Conservation (phyloP, 2,329 filamentous ascomycete species). For the Xylaria sp. region DNA sequence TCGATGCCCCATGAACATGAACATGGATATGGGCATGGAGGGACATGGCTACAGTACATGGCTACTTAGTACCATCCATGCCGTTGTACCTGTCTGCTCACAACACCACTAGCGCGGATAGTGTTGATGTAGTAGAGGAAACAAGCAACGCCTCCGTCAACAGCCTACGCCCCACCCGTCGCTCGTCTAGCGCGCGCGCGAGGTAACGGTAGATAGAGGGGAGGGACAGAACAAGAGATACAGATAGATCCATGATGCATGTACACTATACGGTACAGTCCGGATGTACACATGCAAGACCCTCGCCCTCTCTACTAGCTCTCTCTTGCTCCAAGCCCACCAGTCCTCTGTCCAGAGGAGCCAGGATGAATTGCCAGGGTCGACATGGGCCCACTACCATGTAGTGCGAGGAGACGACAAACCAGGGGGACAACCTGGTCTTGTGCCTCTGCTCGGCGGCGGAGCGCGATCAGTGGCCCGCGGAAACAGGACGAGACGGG, state of each 20-base stretch:
- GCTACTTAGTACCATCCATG: conserved; percentile 14
- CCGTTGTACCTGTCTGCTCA: conserved; percentile 24
- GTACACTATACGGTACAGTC: no score
- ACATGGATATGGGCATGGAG: conserved; percentile 11
- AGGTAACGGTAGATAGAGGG: conserved; percentile 23
- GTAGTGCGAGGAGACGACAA: conserved; percentile 29
- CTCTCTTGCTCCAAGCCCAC: conserved; percentile 10
- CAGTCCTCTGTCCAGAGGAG: conserved; percentile 14
- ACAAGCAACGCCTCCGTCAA: conserved; percentile 29
- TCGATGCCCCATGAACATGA: conserved; percentile 4
- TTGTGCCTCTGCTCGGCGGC: conserved; percentile 7
- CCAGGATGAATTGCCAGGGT: conserved; percentile 29
- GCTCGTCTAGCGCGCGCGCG: conserved; percentile 26
- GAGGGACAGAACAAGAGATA: neutral
- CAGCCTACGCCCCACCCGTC: conserved; percentile 25
- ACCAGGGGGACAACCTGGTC: conserved; percentile 23
- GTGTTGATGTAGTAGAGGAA: conserved; percentile 6
- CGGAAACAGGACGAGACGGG: conserved; percentile 22
- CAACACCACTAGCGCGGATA: conserved; percentile 27
- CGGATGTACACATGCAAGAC: conserved; percentile 32
- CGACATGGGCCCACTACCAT: conserved; percentile 27
- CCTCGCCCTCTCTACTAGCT: no score
- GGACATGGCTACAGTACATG: conserved; percentile 8
- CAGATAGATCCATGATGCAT: no score
- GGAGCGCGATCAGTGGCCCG: conserved; percentile 16